A percentile compares a stretch with the other conserved stretches of the same genome.
phyloP scores from a whole-genome alignment of 371 early-diverging fungal genomes.

The Mucor sp. region DNA sequence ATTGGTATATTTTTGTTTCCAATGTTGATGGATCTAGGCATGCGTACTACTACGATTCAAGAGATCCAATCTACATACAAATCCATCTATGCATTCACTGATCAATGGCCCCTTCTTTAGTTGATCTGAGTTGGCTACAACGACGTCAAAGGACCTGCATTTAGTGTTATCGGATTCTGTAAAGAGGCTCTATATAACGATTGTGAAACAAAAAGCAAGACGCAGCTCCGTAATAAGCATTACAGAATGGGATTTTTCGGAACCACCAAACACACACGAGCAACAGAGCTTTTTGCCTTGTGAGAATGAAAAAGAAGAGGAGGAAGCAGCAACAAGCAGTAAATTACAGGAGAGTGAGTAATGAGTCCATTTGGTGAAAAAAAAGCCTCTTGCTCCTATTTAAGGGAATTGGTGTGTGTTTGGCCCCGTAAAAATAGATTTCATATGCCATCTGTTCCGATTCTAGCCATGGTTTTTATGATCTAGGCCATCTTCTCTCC shows the following conservation, averaged over 20 bases:
- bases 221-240: neutral
- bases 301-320: neutral
- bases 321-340: neutral
- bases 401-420: neutral
- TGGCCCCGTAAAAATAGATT: slow-evolving; percentile 6
- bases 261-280: neutral
- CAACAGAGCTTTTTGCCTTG: neutral
- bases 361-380: neutral
- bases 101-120: neutral
- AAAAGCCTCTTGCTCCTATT: neutral
- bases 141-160: slow-evolving; percentile 3
- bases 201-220: slow-evolving; percentile 5
- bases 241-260: neutral
- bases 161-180: slow-evolving; percentile 8
- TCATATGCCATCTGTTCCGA: slow-evolving; percentile 19
- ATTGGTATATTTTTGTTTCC: neutral
- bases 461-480: slow-evolving; percentile 4
- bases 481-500: neutral
- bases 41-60: neutral
- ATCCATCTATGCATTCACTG: neutral
- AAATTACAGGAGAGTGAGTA: neutral
- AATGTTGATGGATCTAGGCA: neutral
- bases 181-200: neutral
- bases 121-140: neutral
- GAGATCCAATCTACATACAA: neutral